These are phyloP conservation scores for Lactarius pseudohatsudake DNA, from an alignment of 768 basidiomycete genomes.

Conservation along the genomic window DNA sequence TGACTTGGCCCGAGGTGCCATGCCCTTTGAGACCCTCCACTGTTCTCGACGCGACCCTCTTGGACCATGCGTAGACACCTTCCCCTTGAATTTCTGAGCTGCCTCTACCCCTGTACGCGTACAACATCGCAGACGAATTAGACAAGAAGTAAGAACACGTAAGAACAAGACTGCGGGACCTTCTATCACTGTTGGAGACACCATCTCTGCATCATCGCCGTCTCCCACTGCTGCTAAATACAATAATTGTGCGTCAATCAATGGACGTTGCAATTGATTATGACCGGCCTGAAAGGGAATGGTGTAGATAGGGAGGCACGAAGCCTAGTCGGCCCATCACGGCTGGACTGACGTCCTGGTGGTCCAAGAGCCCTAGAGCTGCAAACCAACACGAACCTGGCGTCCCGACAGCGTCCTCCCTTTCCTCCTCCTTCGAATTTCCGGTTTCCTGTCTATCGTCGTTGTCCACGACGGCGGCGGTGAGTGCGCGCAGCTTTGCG, in stretches of 20 bases:
- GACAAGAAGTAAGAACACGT: not conserved
- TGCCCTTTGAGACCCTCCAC: slow-evolving; percentile 81
- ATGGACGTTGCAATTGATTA: not conserved
- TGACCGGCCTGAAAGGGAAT: not conserved
- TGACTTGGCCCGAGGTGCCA: slow-evolving; percentile 50
- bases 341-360: slow-evolving; percentile 54
- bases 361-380: slow-evolving; percentile 39
- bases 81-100: slow-evolving; percentile 33
- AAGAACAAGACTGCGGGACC: slow-evolving; percentile 6
- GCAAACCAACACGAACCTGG: slow-evolving; percentile 30
- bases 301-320: slow-evolving; percentile 6
- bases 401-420: slow-evolving; percentile 33
- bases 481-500: slow-evolving; percentile 55
- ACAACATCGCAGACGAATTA: slow-evolving; percentile 9
- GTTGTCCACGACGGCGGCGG: slow-evolving; percentile 31
- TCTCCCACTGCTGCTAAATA: slow-evolving; percentile 7
- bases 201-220: slow-evolving; percentile 5
- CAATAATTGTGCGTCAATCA: slow-evolving; percentile 8
- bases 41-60: slow-evolving; percentile 74
- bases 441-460: not conserved
- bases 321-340: slow-evolving; percentile 41
- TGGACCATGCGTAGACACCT: slow-evolving; percentile 80
- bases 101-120: slow-evolving; percentile 60
- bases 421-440: slow-evolving; percentile 28
- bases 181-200: slow-evolving; percentile 10